Evolutionary conservation across 2,329 filamentous ascomycete species (phyloP).

Genomic region (Venturia aucupariae): DNA sequence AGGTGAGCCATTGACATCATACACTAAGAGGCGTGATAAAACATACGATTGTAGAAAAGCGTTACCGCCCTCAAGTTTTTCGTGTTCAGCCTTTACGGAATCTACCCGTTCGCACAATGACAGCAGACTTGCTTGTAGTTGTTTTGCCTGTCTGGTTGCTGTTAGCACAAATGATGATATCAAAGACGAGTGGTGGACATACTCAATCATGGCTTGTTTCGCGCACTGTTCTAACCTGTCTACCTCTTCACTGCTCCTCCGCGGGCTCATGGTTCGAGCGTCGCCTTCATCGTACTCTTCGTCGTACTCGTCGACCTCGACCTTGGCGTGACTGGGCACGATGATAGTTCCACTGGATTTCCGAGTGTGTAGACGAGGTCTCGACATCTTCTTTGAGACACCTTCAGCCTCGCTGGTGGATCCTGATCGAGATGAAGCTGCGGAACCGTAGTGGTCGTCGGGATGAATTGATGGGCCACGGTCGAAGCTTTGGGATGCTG

Average conservation of each 20-base stretch:
- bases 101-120: conserved; percentile 91
- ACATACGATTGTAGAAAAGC: conserved; percentile 71
- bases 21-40: not conserved
- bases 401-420: conserved; percentile 13
- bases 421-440: conserved; percentile 5
- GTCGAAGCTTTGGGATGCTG: not conserved
- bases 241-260: conserved; percentile 82
- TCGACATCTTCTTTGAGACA: conserved; percentile 32
- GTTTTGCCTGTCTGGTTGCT: conserved; percentile 65
- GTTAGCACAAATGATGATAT: conserved; percentile 15
- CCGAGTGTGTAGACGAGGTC: conserved; percentile 61
- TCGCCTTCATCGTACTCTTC: conserved; percentile 77
- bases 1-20: not conserved
- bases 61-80: conserved; percentile 95
- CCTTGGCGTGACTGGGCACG: conserved; percentile 66
- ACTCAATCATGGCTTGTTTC: conserved; percentile 54
- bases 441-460: not conserved
- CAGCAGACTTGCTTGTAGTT: conserved; percentile 78
- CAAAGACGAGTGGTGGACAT: conserved; percentile 24
- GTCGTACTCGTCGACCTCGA: conserved; percentile 62
- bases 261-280: conserved; percentile 87
- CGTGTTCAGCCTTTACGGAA: conserved; percentile 85
- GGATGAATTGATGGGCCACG: not conserved
- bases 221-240: conserved; percentile 80
- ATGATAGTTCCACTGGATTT: conserved; percentile 78